Percentiles rank a stretch among this genome's conserved stretches.
phyloP scores from a whole-genome alignment of 345 rosid species.

The Cardiospermum halicacabum region DNA sequence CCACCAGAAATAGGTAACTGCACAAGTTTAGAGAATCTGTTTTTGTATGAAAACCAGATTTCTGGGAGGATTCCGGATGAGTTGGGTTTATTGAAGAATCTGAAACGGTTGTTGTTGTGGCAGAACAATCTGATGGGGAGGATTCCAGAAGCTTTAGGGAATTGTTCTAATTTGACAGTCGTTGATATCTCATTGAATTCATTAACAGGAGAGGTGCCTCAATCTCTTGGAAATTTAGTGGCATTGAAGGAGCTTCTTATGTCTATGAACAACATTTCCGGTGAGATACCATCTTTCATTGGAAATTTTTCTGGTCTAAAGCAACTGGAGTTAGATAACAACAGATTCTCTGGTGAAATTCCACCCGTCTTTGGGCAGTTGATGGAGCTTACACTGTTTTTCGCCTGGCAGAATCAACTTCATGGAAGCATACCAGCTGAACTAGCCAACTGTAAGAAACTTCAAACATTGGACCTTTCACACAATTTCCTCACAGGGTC shows the following conservation, averaged over 20 bases:
- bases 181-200: constrained; percentile 61
- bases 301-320: constrained; percentile 43
- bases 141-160: constrained; percentile 45
- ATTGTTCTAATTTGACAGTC: constrained; percentile 38
- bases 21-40: constrained; percentile 47
- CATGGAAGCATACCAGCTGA: constrained; percentile 51
- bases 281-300: constrained; percentile 37
- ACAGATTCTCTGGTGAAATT: constrained; percentile 45
- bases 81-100: constrained; percentile 40
- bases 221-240: constrained; percentile 34
- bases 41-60: constrained; percentile 53
- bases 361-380: constrained; percentile 51
- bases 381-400: constrained; percentile 52
- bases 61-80: constrained; percentile 50
- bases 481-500: constrained; percentile 56
- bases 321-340: constrained; percentile 67
- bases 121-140: constrained; percentile 50
- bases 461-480: constrained; percentile 64
- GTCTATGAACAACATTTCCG: constrained; percentile 51
- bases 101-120: constrained; percentile 55
- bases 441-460: constrained; percentile 48
- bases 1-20: constrained; percentile 55
- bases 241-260: constrained; percentile 56
- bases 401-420: constrained; percentile 68
- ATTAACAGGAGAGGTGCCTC: constrained; percentile 43